phyloP scores from a whole-genome alignment of 257 asterid genomes.

The Solanum ossicruentum region DNA sequence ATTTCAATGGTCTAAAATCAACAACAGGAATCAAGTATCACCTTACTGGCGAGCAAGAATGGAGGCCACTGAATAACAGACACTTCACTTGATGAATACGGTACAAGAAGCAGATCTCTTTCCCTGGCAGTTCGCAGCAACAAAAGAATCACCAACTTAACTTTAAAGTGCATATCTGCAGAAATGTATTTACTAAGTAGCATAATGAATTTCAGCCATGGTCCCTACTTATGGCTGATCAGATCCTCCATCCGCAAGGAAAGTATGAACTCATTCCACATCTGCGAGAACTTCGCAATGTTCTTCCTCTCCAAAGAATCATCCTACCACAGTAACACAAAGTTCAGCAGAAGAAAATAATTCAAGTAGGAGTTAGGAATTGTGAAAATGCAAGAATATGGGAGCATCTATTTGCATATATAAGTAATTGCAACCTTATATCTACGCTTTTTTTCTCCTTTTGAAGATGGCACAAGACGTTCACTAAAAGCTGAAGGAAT shows the following conservation, averaged over 20 bases:
- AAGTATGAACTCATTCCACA: slow-evolving; percentile 97
- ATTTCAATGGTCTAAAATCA: neutral
- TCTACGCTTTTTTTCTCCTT: slow-evolving; percentile 28
- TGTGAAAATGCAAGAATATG: slow-evolving; percentile 4
- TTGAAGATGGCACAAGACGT: slow-evolving; percentile 71
- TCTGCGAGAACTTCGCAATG: slow-evolving; percentile 93
- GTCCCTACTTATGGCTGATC: slow-evolving; percentile 67
- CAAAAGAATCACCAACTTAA: neutral
- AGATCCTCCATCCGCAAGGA: slow-evolving; percentile 91
- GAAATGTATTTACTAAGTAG: neutral
- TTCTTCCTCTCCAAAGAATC: slow-evolving; percentile 50
- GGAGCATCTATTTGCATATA: slow-evolving; percentile 24
- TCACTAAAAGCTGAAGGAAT: slow-evolving; percentile 86
- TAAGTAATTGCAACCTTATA: slow-evolving; percentile 7
- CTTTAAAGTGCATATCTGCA: neutral
- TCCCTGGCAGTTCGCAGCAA: slow-evolving; percentile 44
- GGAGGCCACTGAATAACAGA: slow-evolving; percentile 99
- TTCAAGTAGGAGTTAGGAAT: neutral
- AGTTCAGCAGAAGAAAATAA: neutral
- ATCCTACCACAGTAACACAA: slow-evolving; percentile 38
- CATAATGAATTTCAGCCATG: neutral
- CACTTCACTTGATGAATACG: slow-evolving; percentile 75
- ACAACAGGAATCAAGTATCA: slow-evolving; percentile 16
- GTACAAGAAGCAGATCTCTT: slow-evolving; percentile 87
- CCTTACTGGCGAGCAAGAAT: slow-evolving; percentile 98